Conservation (phyloP, 78 protist genomes). For the Emiliania huxleyi region DNA sequence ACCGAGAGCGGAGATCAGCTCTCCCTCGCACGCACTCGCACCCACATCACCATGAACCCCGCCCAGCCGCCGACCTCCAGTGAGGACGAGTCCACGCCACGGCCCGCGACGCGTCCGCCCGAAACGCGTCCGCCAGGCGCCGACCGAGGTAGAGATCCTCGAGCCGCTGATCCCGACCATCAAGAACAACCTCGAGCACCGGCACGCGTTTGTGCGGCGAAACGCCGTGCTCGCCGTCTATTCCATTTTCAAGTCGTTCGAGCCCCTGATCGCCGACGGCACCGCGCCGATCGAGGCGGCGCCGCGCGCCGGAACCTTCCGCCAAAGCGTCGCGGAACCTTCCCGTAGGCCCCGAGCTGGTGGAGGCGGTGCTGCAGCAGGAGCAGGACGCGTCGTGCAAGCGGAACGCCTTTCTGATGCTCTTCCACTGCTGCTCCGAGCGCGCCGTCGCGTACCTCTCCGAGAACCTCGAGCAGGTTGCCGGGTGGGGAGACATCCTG, state of each 20-base stretch:
- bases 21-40: too few species aligned
- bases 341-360: slow-evolving; percentile 73
- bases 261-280: slow-evolving; percentile 87
- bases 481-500: slow-evolving; percentile 76
- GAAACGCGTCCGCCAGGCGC: too few species aligned
- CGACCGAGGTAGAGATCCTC: slow-evolving; percentile 87
- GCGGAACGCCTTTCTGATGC: slow-evolving; percentile 95
- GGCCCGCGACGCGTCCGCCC: too few species aligned
- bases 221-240: slow-evolving; percentile 92
- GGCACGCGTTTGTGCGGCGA: slow-evolving; percentile 67
- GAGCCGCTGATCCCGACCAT: slow-evolving; percentile 83
- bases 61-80: too few species aligned
- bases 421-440: slow-evolving; percentile 82
- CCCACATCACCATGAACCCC: too few species aligned
- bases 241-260: slow-evolving; percentile 65
- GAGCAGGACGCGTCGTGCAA: slow-evolving; percentile 81
- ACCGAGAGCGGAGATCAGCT: too few species aligned
- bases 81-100: too few species aligned
- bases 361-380: slow-evolving; percentile 66
- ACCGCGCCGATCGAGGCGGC: too few species aligned
- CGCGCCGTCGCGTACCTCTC: slow-evolving; percentile 81
- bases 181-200: slow-evolving; percentile 77
- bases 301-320: too few species aligned
- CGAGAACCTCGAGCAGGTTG: slow-evolving; percentile 59
- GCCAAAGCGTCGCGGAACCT: too few species aligned